phyloP scores from a whole-genome alignment of 2,329 filamentous ascomycete species.

The Ascochyta lentis region DNA sequence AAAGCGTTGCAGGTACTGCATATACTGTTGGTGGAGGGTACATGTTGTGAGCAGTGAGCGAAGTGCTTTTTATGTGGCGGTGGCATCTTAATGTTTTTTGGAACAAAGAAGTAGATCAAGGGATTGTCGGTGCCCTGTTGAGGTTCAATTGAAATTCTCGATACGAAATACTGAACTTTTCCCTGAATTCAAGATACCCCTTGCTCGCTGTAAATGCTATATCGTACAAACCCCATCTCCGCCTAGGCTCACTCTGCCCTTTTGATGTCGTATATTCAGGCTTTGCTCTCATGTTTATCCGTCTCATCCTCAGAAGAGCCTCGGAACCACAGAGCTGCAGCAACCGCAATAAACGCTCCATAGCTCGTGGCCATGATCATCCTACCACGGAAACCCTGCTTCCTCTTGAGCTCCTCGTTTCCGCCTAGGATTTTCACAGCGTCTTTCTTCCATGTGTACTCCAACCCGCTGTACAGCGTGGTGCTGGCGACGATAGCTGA shows the following conservation, averaged over 20 bases:
- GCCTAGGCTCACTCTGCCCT: neutral
- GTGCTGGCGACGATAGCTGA: conserved; percentile 87
- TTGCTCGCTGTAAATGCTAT: neutral
- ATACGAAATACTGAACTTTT: neutral
- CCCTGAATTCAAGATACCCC: neutral
- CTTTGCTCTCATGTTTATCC: conserved; percentile 11
- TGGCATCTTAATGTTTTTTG: neutral
- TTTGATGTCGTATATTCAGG: neutral
- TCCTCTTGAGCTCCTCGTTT: conserved; percentile 56
- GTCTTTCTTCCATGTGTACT: conserved; percentile 89
- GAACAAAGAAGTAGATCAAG: neutral
- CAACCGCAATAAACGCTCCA: conserved; percentile 52
- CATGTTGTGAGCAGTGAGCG: too few species aligned
- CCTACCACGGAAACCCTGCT: conserved; percentile 56
- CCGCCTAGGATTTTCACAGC: conserved; percentile 82
- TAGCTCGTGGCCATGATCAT: conserved; percentile 57
- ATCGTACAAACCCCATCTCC: neutral
- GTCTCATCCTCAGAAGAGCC: conserved; percentile 14
- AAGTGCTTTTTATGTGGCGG: neutral
- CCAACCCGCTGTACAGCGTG: conserved; percentile 91
- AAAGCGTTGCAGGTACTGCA: too few species aligned
- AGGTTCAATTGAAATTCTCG: neutral
- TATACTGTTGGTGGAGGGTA: too few species aligned
- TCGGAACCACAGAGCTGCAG: conserved; percentile 42
- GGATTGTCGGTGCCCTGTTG: too few species aligned